Percentiles rank a stretch among this genome's conserved stretches.
Evolutionary conservation across 352 stramenopile species (phyloP).

Genomic region (Globisporangium carolinianum): DNA sequence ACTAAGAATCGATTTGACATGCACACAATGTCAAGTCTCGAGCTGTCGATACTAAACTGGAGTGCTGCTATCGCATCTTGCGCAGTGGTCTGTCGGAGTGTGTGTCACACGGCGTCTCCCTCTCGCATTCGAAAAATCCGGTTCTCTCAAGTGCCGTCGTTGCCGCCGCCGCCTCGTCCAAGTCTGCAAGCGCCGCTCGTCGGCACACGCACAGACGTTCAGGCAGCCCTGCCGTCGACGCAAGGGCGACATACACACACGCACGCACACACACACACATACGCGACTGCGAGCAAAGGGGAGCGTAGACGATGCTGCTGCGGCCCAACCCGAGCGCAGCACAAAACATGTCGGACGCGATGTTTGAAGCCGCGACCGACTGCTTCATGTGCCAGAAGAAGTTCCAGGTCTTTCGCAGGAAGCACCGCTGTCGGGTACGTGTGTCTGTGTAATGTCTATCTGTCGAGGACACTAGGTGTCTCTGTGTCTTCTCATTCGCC

Average conservation of each 20-base stretch:
- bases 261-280: neutral
- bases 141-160: neutral
- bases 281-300: neutral
- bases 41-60: neutral
- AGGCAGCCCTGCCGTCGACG: neutral
- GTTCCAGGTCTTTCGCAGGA: conserved; percentile 80
- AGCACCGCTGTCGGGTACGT: conserved; percentile 71
- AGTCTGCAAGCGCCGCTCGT: no score
- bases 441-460: neutral
- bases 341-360: conserved; percentile 27
- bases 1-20: neutral
- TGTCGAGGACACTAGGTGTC: no score
- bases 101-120: neutral
- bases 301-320: conserved; percentile 9
- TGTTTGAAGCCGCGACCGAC: conserved; percentile 54
- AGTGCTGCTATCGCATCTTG: neutral
- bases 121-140: neutral
- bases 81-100: neutral
- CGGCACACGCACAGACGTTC: no score
- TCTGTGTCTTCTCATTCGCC: no score
- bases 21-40: neutral
- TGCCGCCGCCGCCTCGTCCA: no score
- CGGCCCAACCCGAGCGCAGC: conserved; percentile 11
- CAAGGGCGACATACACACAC: neutral
- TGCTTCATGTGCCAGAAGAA: conserved; percentile 81